Evolutionary conservation across 164 flowering plant genomes (phyloP), one percentile per base, ranked within the genome.

Genomic region (Akebia trifoliata): DNA sequence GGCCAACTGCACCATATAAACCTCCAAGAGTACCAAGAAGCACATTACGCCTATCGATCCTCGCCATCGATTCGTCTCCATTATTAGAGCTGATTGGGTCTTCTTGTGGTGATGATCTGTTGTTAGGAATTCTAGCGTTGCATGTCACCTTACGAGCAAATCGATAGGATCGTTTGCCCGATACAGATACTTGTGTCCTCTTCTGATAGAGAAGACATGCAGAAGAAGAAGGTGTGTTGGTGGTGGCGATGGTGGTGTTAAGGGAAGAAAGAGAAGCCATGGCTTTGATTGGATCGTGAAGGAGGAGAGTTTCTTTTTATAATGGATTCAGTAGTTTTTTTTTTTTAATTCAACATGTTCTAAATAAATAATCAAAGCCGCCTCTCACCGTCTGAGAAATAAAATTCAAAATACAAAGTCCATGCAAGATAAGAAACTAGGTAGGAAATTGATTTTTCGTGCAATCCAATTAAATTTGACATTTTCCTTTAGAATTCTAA

Each of bases 21-120:
- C 85, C 86, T 31, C 84, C 89, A 0, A 81, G 30, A n/a, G n/a
- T n/a, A 2, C 84, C 79, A 24, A 81, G 31, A 7, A 83, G 79
- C 18, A 76, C 54, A 36, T 78, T 67, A 36, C 90, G 68, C 54
- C 90, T 63, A 57, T 76, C 80, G 1, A 76, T 28, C 49, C 51
- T 30, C 4, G n/a, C 51, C 8, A 11, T 20, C 7, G 51, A 18
- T 0, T n/a, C 36, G 1, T 25, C 40, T 4, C 46, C 59, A 56
- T 56, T 22, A n/a, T n/a, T n/a, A n/a, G n/a, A n/a, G n/a, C n/a
- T n/a, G n/a, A n/a, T n/a, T n/a, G n/a, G n/a, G n/a, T n/a, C n/a
- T n/a, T n/a, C n/a, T n/a, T n/a, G n/a, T n/a, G n/a, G n/a, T n/a
- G n/a, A n/a, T n/a, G n/a, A n/a, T n/a, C n/a, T n/a, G n/a, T n/a